Conservation (phyloP, 176 grass and related monocot species). For the Zoysia pacifica region DNA sequence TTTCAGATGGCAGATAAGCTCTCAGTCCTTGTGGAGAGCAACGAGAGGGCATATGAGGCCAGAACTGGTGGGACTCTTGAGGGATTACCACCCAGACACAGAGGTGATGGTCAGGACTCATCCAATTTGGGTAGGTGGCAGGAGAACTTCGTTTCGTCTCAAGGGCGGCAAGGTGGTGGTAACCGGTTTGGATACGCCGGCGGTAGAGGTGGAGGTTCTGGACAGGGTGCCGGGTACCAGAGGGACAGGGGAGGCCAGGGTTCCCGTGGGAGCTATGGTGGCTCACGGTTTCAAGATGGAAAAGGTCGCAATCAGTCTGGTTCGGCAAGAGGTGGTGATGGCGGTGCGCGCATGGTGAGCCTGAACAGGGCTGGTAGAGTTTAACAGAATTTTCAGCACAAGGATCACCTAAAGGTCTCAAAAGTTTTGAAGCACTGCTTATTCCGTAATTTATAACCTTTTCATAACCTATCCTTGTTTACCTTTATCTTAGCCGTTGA, state of each 20-base stretch:
- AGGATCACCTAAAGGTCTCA: constrained; percentile 9
- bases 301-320: constrained; percentile 40
- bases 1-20: constrained; percentile 97
- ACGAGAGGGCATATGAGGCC: constrained; percentile 90
- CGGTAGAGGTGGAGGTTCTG: constrained; percentile 58
- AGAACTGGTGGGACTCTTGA: constrained; percentile 91
- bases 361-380: constrained; percentile 68
- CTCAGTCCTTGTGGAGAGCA: constrained; percentile 75
- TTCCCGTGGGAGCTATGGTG: constrained; percentile 55
- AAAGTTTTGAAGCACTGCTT: constrained; percentile 26
- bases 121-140: constrained; percentile 66
- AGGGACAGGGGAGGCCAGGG: constrained; percentile 62
- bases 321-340: constrained; percentile 51
- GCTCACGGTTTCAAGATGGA: constrained; percentile 57
- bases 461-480: constrained; percentile 1
- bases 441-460: constrained; percentile 12
- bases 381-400: constrained; percentile 44
- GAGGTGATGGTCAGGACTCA: constrained; percentile 70
- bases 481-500: constrained; percentile 21
- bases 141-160: constrained; percentile 65
- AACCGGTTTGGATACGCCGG: constrained; percentile 54
- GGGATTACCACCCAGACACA: constrained; percentile 66
- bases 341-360: constrained; percentile 73
- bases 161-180: constrained; percentile 66
- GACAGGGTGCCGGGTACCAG: constrained; percentile 57